Conservation (phyloP, 1,284 basidiomycete genomes). For the Ganoderma lucidum region DNA sequence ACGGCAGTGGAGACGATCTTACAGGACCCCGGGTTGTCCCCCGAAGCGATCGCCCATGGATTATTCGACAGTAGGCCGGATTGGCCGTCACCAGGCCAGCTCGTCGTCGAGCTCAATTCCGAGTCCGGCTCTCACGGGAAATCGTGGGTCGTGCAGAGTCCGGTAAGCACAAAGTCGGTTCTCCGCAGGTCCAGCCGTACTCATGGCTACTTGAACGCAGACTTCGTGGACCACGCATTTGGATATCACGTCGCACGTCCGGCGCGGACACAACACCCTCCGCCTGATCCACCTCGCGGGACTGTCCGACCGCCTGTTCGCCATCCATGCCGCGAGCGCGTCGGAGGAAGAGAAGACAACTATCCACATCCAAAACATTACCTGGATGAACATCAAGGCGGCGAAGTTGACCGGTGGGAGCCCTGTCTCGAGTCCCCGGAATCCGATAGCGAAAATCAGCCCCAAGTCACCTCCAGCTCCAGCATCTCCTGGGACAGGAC, state of each 20-base stretch:
- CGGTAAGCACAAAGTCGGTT: constrained; percentile 44
- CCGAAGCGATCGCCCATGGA: constrained; percentile 43
- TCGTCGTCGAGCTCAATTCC: constrained; percentile 55
- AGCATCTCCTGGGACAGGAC: background rate
- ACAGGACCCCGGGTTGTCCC: constrained; percentile 23
- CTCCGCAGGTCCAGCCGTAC: no score
- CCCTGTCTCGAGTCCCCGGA: constrained; percentile 2
- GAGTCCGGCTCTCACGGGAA: constrained; percentile 35
- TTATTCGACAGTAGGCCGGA: constrained; percentile 45
- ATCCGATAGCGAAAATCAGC: background rate
- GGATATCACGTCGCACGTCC: constrained; percentile 50
- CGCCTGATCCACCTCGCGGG: constrained; percentile 54
- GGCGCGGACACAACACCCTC: constrained; percentile 52
- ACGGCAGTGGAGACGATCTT: constrained; percentile 36
- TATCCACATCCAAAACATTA: constrained; percentile 2
- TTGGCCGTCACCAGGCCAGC: constrained; percentile 57
- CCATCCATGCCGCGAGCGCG: constrained; percentile 44
- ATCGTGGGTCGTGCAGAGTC: constrained; percentile 40
- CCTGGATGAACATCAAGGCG: constrained; percentile 15
- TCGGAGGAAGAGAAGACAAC: constrained; percentile 19
- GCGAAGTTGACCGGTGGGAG: constrained; percentile 12
- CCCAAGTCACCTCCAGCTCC: background rate
- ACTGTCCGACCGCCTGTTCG: constrained; percentile 50
- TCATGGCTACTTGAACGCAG: background rate
- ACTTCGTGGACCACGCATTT: constrained; percentile 33